phyloP scores from a whole-genome alignment of 2,329 filamentous ascomycete species.

The Myriosclerotinia scirpicola region DNA sequence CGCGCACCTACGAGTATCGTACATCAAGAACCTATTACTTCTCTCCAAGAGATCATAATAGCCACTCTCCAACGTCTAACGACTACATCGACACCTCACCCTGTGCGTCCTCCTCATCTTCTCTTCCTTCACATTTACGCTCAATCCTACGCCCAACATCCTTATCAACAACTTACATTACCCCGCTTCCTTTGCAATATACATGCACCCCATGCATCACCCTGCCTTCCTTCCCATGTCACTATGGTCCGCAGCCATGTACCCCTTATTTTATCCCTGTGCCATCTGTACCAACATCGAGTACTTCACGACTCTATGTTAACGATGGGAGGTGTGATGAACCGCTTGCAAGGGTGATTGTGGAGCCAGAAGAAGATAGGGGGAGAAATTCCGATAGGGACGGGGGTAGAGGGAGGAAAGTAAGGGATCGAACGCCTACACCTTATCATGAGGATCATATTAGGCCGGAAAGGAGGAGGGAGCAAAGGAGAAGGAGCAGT shows the following conservation, averaged over 20 bases:
- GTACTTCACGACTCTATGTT: background rate
- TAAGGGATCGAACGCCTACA: constrained; percentile 51
- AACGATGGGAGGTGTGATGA: background rate
- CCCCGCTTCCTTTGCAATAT: background rate
- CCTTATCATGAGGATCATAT: constrained; percentile 55
- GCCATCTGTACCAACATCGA: background rate
- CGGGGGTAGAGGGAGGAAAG: constrained; percentile 50
- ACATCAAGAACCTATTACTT: background rate
- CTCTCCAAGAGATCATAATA: background rate
- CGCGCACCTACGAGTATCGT: background rate
- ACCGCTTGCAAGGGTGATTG: no score
- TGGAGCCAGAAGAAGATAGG: background rate
- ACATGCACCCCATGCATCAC: background rate
- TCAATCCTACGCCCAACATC: background rate
- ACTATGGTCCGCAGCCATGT: background rate
- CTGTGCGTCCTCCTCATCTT: background rate
- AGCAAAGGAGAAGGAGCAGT: constrained; percentile 73
- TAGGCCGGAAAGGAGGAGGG: constrained; percentile 63
- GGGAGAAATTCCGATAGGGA: background rate
- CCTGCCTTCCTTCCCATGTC: background rate
- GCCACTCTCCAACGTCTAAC: background rate
- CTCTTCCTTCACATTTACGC: background rate
- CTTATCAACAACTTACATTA: background rate
- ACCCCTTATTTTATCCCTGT: background rate
- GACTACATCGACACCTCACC: background rate